phyloP scores from a whole-genome alignment of 192 early-diverging fungal genomes.

The Lobosporangium transversale region DNA sequence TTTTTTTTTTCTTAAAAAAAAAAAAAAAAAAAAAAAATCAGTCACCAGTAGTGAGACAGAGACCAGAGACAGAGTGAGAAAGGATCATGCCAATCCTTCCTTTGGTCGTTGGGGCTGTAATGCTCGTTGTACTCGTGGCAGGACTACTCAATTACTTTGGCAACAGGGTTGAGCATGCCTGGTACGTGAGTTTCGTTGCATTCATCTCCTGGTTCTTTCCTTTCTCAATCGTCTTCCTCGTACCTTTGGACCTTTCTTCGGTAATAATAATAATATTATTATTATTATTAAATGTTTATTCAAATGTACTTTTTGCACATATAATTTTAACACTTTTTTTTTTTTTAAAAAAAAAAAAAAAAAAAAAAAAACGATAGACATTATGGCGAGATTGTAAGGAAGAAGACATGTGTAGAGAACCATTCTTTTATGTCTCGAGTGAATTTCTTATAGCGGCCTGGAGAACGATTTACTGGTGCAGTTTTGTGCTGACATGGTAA shows the following conservation, averaged over 20 bases:
- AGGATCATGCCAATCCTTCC: constrained; percentile 42
- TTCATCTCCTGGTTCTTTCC: constrained; percentile 90
- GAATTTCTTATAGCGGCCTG: constrained; percentile 82
- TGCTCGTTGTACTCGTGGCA: constrained; percentile 66
- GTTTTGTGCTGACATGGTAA: constrained; percentile 88
- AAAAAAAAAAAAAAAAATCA: too few species aligned
- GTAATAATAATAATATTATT: constrained; percentile 36
- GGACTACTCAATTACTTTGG: constrained; percentile 82
- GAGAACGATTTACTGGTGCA: constrained; percentile 90
- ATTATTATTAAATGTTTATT: neutral
- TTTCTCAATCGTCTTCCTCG: constrained; percentile 89
- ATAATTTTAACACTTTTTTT: neutral
- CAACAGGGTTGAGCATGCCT: constrained; percentile 74
- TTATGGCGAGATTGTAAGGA: constrained; percentile 71
- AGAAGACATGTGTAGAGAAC: constrained; percentile 71
- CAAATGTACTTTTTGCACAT: constrained; percentile 1
- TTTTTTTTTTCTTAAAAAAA: too few species aligned
- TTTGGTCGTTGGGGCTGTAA: constrained; percentile 59
- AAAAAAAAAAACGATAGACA: too few species aligned
- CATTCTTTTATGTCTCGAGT: constrained; percentile 77
- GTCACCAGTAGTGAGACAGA: too few species aligned
- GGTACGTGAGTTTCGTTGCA: constrained; percentile 83
- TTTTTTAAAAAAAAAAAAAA: constrained; percentile 2
- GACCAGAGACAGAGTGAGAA: too few species aligned
- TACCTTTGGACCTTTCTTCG: constrained; percentile 90